Percentiles rank a stretch among this genome's conserved stretches.
phyloP scores from a whole-genome alignment of 805 yeast genomes.

The Candida nitratophila region DNA sequence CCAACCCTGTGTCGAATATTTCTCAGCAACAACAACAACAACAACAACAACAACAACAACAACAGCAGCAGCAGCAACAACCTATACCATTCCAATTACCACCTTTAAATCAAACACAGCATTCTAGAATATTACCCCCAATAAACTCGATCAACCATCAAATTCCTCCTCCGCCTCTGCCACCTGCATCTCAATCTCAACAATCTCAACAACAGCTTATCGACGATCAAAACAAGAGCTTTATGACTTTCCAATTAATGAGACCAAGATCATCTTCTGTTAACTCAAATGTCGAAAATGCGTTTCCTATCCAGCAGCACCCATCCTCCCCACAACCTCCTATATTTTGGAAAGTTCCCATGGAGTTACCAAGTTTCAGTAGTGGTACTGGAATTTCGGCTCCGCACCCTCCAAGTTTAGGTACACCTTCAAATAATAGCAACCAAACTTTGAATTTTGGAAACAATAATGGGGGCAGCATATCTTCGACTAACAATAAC shows the following conservation, averaged over 20 bases:
- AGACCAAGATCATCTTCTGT: slow-evolving; percentile 16
- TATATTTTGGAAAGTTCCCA: slow-evolving; percentile 55
- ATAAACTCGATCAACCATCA: background rate
- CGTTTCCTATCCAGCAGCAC: slow-evolving; percentile 1
- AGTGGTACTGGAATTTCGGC: slow-evolving; percentile 6
- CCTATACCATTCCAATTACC: slow-evolving; percentile 4
- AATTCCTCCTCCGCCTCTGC: background rate
- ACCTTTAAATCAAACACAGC: slow-evolving; percentile 1
- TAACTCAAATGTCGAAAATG: slow-evolving; percentile 4
- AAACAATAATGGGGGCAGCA: slow-evolving; percentile 4
- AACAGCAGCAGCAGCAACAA: slow-evolving; percentile 1
- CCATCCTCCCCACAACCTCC: slow-evolving; percentile 11
- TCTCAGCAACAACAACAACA: background rate
- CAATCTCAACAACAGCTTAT: background rate
- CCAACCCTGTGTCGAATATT: background rate
- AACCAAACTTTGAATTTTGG: slow-evolving; percentile 5
- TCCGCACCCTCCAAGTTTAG: slow-evolving; percentile 4
- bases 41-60: background rate
- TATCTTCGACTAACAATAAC: background rate
- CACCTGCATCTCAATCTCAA: background rate
- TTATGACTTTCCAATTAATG: background rate
- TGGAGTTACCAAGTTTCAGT: slow-evolving; percentile 38
- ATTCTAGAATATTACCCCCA: background rate
- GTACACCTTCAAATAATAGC: background rate
- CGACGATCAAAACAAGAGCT: background rate